Evolutionary conservation across 1,284 basidiomycete genomes (phyloP).

Genomic region (Pseudozyma tsukubaensis): DNA sequence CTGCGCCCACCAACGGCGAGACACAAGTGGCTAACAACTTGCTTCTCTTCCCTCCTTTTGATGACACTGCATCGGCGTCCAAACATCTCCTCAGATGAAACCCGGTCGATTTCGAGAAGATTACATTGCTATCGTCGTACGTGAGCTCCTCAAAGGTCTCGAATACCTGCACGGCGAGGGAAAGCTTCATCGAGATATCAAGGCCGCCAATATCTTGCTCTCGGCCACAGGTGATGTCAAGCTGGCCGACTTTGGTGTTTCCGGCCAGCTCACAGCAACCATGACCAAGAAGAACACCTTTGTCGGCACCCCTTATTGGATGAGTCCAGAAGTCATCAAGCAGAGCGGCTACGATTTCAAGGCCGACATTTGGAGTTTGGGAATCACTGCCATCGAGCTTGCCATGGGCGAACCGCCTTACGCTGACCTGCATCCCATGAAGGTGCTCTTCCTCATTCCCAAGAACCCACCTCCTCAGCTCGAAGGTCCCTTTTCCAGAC

Average conservation of each 20-base stretch:
- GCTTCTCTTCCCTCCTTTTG: slow-evolving; percentile 1
- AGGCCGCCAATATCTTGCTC: slow-evolving; percentile 95
- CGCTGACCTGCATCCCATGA: slow-evolving; percentile 98
- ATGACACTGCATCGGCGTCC: background rate
- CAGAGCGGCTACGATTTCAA: slow-evolving; percentile 99
- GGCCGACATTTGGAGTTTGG: slow-evolving; percentile 81
- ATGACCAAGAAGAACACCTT: slow-evolving; percentile 97
- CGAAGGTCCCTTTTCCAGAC: slow-evolving; percentile 86
- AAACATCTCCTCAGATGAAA: slow-evolving; percentile 81
- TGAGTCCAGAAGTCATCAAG: slow-evolving; percentile 99
- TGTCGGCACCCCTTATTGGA: slow-evolving; percentile 81
- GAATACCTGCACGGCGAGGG: slow-evolving; percentile 96
- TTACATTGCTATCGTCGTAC: slow-evolving; percentile 95
- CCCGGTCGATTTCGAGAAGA: slow-evolving; percentile 96
- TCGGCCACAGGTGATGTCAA: slow-evolving; percentile 97
- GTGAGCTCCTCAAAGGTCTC: slow-evolving; percentile 89
- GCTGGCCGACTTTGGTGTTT: slow-evolving; percentile 97
- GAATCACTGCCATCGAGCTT: slow-evolving; percentile 94
- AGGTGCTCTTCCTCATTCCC: slow-evolving; percentile 96
- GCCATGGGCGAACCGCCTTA: slow-evolving; percentile 98
- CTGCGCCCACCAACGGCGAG: background rate
- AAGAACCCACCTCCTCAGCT: slow-evolving; percentile 94
- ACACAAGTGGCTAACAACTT: background rate
- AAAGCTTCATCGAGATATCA: slow-evolving; percentile 97
- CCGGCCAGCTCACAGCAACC: slow-evolving; percentile 91